Conservation (phyloP, 768 basidiomycete genomes). For the Collybiopsis confluens region DNA sequence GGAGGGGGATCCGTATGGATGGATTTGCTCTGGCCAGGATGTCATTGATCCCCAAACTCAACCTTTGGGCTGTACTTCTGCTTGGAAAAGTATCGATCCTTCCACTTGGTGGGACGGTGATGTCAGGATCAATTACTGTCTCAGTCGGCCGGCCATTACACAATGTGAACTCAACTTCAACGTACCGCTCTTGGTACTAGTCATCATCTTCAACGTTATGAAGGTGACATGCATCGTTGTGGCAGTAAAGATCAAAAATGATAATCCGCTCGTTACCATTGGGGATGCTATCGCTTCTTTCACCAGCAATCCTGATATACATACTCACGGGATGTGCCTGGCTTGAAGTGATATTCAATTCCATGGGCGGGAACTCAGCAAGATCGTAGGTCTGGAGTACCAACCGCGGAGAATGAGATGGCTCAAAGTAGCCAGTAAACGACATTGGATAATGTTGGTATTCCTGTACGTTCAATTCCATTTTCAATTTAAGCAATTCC, state of each 20-base stretch:
- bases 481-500: no score
- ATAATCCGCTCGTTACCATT: background rate
- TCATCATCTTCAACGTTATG: background rate
- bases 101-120: background rate
- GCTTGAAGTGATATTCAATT: background rate
- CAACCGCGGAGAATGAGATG: no score
- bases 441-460: no score
- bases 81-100: background rate
- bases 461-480: no score
- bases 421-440: no score
- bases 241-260: background rate
- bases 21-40: background rate
- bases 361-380: no score
- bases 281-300: background rate
- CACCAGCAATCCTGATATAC: background rate
- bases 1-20: background rate
- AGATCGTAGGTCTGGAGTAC: no score
- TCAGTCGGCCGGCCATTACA: background rate
- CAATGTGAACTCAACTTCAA: background rate
- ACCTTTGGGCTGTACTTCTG: background rate
- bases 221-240: background rate
- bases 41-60: background rate
- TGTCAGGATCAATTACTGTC: background rate
- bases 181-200: background rate
- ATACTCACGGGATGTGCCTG: background rate